Base-by-base conservation (phyloP, 2,329 filamentous ascomycete genomes). In the Aureobasidium sp. region DNA sequence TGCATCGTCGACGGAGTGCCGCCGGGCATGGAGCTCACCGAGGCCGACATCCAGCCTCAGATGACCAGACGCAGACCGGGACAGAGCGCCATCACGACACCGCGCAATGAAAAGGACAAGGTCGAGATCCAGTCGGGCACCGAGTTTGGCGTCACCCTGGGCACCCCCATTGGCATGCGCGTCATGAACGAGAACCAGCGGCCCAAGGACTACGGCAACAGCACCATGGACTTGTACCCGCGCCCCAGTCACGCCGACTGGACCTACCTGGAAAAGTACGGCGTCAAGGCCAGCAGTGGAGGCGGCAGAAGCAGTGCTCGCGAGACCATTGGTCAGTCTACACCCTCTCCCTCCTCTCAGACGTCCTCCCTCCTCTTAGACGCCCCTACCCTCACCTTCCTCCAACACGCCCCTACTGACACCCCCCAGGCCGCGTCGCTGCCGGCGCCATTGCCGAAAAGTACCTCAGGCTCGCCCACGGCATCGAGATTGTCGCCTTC, bases 221-320 rank as follows among this genome's bases (percentile, higher is more conserved):
- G 85, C 73, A 96, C 92, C 34, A 97, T 97, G 85, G 90, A 97
- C 76, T 78, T 86, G 65, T 97, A 88, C 82, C 94, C 94, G 5
- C 84, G 94, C 57, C 94, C 93, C 39, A 91, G 87, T 73, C 94
- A 97, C 77, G 93, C 94, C 64, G 93, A 97, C 77, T 97, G 89
- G 85, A 97, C 94, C 64, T 97, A 97, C 78, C 82, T 96, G 64
- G 90, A 96, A 76, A 97, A 97, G 79, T 99, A 99, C 75, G 93
- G 93, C 62, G 87, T 95, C 68, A 95, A 95, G 80, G 91, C 94
- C 41, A 90, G 86, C 73, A 91, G 87, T 65, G 93, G 94, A 63
- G 93, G 94, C 68, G 93, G 94, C 60, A 84, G 94, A 65, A 92
- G 88, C 73, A 92, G 88, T 73, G 94, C 94, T n/a, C 82, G 93